These are phyloP conservation scores for Euphorbia peplus DNA, from an alignment of 345 rosid genomes.

Conservation along the genomic window DNA sequence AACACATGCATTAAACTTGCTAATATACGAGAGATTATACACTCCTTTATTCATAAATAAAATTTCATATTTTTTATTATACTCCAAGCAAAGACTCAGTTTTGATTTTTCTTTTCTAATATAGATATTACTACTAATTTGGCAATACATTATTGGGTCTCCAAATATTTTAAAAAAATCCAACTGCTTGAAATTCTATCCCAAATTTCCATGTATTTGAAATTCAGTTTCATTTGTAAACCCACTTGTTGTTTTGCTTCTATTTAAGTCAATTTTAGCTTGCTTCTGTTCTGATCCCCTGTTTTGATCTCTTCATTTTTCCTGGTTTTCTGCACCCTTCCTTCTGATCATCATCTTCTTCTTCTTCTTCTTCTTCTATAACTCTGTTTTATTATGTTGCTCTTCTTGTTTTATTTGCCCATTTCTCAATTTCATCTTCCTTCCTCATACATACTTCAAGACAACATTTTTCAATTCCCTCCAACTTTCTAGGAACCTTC, in stretches of 20 bases:
- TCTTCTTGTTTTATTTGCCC: not conserved
- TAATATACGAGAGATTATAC: no score
- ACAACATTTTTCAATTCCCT: conserved; percentile 16
- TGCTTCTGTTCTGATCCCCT: conserved; percentile 4
- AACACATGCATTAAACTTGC: no score
- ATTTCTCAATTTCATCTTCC: not conserved
- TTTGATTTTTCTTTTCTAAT: no score
- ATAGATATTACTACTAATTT: no score
- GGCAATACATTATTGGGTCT: no score
- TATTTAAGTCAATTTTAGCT: conserved; percentile 15
- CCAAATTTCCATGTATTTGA: no score
- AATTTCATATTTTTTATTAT: no score
- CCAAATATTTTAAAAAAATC: no score
- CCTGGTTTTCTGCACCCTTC: not conserved
- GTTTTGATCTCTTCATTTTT: conserved; percentile 17
- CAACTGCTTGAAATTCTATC: conserved; percentile 34
- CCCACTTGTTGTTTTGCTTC: no score
- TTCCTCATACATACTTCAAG: not conserved
- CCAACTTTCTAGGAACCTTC: conserved; percentile 14
- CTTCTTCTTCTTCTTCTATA: no score
- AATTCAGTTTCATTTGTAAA: conserved; percentile 32
- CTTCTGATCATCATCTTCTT: not conserved
- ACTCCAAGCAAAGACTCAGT: no score
- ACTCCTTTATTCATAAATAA: no score
- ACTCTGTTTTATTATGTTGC: not conserved